Percentiles rank a stretch among this genome's conserved stretches.
These are phyloP conservation scores for Penicillium sp. DNA, from an alignment of 2,329 filamentous ascomycete genomes.

Conservation along the genomic window DNA sequence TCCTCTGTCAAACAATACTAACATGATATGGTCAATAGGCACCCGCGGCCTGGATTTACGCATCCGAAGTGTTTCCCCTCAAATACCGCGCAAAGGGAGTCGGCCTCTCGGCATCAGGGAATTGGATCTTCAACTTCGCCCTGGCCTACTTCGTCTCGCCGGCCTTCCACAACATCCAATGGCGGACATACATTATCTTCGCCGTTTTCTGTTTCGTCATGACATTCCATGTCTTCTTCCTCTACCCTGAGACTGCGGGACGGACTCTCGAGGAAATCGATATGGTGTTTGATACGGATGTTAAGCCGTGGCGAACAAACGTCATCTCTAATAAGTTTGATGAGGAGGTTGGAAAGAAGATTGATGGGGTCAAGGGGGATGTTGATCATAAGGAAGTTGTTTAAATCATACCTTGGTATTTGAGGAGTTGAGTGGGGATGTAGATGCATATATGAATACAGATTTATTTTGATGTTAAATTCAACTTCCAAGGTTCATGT, in stretches of 20 bases:
- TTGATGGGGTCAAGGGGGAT: neutral
- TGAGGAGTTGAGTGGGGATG: too few species aligned
- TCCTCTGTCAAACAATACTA: neutral
- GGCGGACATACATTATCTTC: conserved; percentile 73
- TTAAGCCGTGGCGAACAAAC: conserved; percentile 33
- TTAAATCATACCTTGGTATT: neutral
- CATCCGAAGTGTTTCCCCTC: conserved; percentile 63
- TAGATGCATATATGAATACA: neutral
- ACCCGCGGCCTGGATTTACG: conserved; percentile 59
- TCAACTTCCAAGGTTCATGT: too few species aligned
- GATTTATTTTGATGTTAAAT: too few species aligned
- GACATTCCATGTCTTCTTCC: conserved; percentile 67
- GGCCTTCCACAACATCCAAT: conserved; percentile 59
- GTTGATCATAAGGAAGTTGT: conserved; percentile 20
- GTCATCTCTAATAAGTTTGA: conserved; percentile 25
- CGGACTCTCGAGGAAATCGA: conserved; percentile 76
- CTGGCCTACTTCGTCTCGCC: conserved; percentile 58
- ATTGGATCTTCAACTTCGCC: conserved; percentile 64
- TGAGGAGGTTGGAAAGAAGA: conserved; percentile 24
- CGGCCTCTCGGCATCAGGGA: conserved; percentile 59
- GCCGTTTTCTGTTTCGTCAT: conserved; percentile 70
- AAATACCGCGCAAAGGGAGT: conserved; percentile 66
- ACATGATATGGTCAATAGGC: conserved; percentile 38
- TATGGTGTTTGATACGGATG: conserved; percentile 58
- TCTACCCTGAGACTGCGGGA: conserved; percentile 68